phyloP scores from a whole-genome alignment of 805 yeast species.

The Ogataea trehalophila region DNA sequence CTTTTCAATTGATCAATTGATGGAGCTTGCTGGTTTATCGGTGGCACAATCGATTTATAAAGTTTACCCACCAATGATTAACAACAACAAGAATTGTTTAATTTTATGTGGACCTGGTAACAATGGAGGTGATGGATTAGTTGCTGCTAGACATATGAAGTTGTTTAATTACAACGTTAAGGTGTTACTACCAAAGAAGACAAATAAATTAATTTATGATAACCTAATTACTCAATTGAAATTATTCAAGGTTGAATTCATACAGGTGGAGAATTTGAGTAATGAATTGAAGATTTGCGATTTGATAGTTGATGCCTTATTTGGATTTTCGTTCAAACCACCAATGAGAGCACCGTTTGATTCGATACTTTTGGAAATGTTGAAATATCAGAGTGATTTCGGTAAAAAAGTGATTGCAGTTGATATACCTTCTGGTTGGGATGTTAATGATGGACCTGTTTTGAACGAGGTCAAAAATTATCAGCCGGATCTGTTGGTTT shows the following conservation, averaged over 20 bases:
- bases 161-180: constrained; percentile 75
- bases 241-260: constrained; percentile 56
- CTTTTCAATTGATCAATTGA: constrained; percentile 78
- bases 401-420: constrained; percentile 65
- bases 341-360: constrained; percentile 80
- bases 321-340: constrained; percentile 91
- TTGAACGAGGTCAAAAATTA: constrained; percentile 29
- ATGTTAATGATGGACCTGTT: constrained; percentile 81
- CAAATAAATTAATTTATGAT: constrained; percentile 49
- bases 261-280: constrained; percentile 30
- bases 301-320: constrained; percentile 72
- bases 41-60: constrained; percentile 83
- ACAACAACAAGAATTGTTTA: constrained; percentile 40
- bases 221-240: constrained; percentile 63
- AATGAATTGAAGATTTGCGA: constrained; percentile 33
- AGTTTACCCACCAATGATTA: constrained; percentile 52
- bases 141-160: constrained; percentile 86
- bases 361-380: constrained; percentile 37
- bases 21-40: constrained; percentile 95
- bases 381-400: constrained; percentile 19
- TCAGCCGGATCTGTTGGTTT: constrained; percentile 64
- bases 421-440: constrained; percentile 97
- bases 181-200: constrained; percentile 74
- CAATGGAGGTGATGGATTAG: constrained; percentile 95
- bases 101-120: constrained; percentile 94